These are phyloP conservation scores for Elsinoe fawcettii DNA, from an alignment of 2,329 filamentous ascomycete genomes.

Conservation along the genomic window DNA sequence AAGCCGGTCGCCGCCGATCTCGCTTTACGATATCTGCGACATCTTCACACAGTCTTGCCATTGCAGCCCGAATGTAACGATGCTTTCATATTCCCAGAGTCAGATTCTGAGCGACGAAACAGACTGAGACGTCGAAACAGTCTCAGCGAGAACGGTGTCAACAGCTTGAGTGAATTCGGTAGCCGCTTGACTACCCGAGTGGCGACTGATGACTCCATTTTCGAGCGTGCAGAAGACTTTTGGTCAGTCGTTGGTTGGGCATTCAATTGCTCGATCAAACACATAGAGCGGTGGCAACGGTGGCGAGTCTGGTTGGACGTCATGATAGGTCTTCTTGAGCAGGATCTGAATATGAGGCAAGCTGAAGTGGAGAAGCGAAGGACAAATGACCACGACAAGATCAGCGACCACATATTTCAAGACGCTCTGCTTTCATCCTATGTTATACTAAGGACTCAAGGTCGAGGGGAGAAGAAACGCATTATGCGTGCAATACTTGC, in stretches of 20 bases:
- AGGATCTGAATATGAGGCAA: slow-evolving; percentile 56
- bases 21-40: slow-evolving; percentile 63
- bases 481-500: slow-evolving; percentile 62
- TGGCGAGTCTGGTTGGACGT: slow-evolving; percentile 77
- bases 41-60: slow-evolving; percentile 60
- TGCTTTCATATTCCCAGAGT: slow-evolving; percentile 5
- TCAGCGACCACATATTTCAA: slow-evolving; percentile 30
- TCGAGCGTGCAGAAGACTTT: slow-evolving; percentile 72
- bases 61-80: slow-evolving; percentile 56
- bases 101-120: slow-evolving; percentile 5
- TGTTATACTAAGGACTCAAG: slow-evolving; percentile 35
- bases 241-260: slow-evolving; percentile 88
- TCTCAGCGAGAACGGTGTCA: slow-evolving; percentile 32
- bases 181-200: not conserved
- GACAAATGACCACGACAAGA: slow-evolving; percentile 18
- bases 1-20: slow-evolving; percentile 56
- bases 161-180: slow-evolving; percentile 22
- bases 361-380: slow-evolving; percentile 20
- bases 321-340: slow-evolving; percentile 69
- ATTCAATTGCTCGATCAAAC: slow-evolving; percentile 73
- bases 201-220: slow-evolving; percentile 58
- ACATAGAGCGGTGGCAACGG: slow-evolving; percentile 67
- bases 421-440: slow-evolving; percentile 57
- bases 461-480: slow-evolving; percentile 38
- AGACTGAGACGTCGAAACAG: slow-evolving; percentile 23